Conservation (phyloP, 164 flowering plant species). For the Malania oleifera region DNA sequence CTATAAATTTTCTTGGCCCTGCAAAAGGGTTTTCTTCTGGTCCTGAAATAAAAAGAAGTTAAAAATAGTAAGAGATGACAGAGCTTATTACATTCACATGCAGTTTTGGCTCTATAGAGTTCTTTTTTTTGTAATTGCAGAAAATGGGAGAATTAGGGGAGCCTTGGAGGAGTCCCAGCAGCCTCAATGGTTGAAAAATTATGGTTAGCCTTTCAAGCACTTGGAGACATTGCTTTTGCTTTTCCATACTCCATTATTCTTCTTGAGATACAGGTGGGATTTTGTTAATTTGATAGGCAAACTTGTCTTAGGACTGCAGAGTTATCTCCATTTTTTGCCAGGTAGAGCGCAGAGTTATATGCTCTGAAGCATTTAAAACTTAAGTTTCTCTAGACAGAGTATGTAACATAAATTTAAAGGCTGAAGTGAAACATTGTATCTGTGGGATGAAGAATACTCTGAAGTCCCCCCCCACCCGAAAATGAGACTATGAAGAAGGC, state of each 20-base stretch:
- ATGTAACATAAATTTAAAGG: background rate
- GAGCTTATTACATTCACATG: background rate
- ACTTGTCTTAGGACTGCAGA: no score
- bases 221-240: constrained; percentile 85
- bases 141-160: constrained; percentile 52
- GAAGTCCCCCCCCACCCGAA: constrained; percentile 65
- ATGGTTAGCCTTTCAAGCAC: constrained; percentile 55
- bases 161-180: constrained; percentile 44
- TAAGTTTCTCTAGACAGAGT: no score
- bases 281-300: background rate
- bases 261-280: constrained; percentile 64
- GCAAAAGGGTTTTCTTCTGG: no score
- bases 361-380: no score
- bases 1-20: no score
- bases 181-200: constrained; percentile 32
- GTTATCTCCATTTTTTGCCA: no score
- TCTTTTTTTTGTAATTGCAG: constrained; percentile 27
- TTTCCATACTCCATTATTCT: constrained; percentile 65
- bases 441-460: constrained; percentile 52
- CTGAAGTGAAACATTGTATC: background rate
- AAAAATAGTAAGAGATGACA: no score
- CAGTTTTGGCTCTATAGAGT: background rate
- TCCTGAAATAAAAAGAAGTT: no score
- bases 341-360: no score
- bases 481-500: constrained; percentile 67